Base-by-base conservation (phyloP, 176 grass and related monocot species). In the Musa acuminata region DNA sequence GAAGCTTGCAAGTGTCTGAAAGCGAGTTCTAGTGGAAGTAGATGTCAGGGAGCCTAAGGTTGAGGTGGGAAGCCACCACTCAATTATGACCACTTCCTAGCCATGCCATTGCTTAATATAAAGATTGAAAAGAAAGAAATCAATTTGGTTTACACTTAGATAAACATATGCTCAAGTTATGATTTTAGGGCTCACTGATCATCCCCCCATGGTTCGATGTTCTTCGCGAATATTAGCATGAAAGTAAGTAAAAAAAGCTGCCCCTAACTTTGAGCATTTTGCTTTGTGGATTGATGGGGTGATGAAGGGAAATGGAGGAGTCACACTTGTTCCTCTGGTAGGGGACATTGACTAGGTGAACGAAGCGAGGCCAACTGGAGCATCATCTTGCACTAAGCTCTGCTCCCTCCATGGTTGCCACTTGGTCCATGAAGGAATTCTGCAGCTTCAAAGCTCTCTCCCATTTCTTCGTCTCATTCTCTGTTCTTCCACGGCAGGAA, bases 1-100 rank as follows among this genome's bases (percentile, higher is more conserved):
- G 9, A 64, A 64, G 63, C 24, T 65, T 26, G 22, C 22, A 65
- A 65, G n/a, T 65, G 19, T 65, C 62, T 65, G 63, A 65, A 65
- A 65, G 21, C 63, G 26, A 65, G 12, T 26, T 65, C 10, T 26
- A 65, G 63, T 65, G 63, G 63, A 65, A 27, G 63, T 12, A 65
- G 63, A 65, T 65, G 63, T 26, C 63, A 65, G 12, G 63, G 22
- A 65, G 10, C 21, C 63, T 13, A 65, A 11, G 63, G 22, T 62
- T 13, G 21, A 65, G 63, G 22, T 65, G 63, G 63, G 63, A 23
- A 26, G 9, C 63, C 63, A 65, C 63, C 63, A 65, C 23, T 23
- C 63, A 3, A 65, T 65, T 23, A 65, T 26, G 13, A 26, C 1
- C 63, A 65, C 63, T 27, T 23, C 24, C 11, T 26, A 13, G 63